Evolutionary conservation across 805 yeast genomes (phyloP).

Genomic region (Novakomyces olei): DNA sequence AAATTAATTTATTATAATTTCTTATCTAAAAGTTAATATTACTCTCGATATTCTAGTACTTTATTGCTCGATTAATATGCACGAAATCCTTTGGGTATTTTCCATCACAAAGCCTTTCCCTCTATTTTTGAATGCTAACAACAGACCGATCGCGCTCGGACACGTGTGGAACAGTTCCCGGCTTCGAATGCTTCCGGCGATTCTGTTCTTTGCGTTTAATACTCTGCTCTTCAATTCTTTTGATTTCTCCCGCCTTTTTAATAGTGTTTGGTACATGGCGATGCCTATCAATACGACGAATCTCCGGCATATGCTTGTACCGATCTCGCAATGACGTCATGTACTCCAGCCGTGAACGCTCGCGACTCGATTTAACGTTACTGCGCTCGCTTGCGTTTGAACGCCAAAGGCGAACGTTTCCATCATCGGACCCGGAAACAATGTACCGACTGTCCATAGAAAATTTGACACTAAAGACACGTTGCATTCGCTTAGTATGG

Average conservation of each 20-base stretch:
- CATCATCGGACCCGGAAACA: constrained; percentile 84
- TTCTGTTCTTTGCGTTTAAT: constrained; percentile 66
- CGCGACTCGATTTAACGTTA: constrained; percentile 55
- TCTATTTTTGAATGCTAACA: constrained; percentile 31
- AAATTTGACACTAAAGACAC: constrained; percentile 61
- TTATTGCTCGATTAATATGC: too few species aligned
- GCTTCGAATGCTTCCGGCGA: constrained; percentile 53
- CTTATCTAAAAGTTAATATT: too few species aligned
- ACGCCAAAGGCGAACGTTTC: constrained; percentile 88
- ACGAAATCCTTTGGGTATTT: too few species aligned
- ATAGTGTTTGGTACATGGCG: constrained; percentile 75
- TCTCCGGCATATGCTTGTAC: constrained; percentile 90
- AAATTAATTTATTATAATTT: too few species aligned
- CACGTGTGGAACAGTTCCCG: constrained; percentile 20
- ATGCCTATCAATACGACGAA: constrained; percentile 70
- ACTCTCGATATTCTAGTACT: too few species aligned
- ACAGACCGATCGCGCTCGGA: constrained; percentile 73
- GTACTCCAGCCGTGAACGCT: constrained; percentile 68
- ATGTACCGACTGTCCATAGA: constrained; percentile 80
- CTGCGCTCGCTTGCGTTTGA: constrained; percentile 67
- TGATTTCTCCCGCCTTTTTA: constrained; percentile 76
- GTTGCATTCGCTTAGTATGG: constrained; percentile 96
- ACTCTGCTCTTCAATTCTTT: constrained; percentile 47
- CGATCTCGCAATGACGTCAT: constrained; percentile 80
- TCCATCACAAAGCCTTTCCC: too few species aligned